Evolutionary conservation across 2,329 filamentous ascomycete genomes (phyloP), one percentile per base, ranked within the genome.

Genomic region (Fusarium illudens): DNA sequence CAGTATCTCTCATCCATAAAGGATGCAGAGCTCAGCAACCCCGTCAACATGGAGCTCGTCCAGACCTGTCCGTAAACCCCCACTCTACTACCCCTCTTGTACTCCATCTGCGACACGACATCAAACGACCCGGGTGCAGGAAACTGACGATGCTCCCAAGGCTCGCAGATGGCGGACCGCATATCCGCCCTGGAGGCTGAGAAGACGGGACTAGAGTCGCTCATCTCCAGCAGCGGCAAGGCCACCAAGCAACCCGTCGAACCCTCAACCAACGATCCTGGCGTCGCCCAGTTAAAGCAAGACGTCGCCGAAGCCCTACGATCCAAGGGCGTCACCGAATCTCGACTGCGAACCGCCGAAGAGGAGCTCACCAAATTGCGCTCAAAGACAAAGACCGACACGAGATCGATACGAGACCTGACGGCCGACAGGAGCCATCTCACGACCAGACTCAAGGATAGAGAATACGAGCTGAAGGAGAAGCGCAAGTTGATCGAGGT

Each of bases 401-500:
- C 81, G 8, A 86, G 84, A 70, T 83, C 84, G 17, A 84, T 97
- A 53, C 81, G 83, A 15, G 81, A 86, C 20, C 81, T 96, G 17
- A 86, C 88, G 19, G 80, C 83, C 22, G 89, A 94, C 72, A 86
- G 88, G 32, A 83, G 85, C 17, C 79, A 83, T 3, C 81, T 96
- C 17, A 83, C 87, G 51, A 85, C 88, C 39, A 90, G 90, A 65
- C 81, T 97, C 37, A 89, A 87, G 67, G 95, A 97, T 77, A 84
- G 92, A 29, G 93, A 96, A 65, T 92, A 96, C 73, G 96, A 98
- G 82, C 80, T 97, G 30, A 87, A 86, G 58, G 92, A 89, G 62
- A 97, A 97, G 83, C 89, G 89, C 30, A 93, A 94, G 77, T 81
- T 97, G 68, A 86, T 97, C 3, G 91, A 94, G 83, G 89, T 91